Conservation (phyloP, 1,284 basidiomycete genomes). For the Sporisorium reilianum region DNA sequence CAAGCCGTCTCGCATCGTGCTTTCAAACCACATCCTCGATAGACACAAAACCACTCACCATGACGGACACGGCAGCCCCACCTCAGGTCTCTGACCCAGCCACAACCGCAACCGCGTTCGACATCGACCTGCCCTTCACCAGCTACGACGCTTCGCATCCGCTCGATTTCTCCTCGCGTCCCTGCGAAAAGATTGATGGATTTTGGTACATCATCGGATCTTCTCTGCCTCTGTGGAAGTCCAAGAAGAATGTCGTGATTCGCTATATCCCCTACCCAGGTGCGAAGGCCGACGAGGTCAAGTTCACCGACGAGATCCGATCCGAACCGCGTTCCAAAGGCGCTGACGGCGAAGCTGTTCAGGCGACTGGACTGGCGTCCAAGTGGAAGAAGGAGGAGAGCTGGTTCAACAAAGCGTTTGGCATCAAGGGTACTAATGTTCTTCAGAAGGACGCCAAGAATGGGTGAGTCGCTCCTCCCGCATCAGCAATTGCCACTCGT, state of each 20-base stretch:
- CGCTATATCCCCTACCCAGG: conserved; percentile 34
- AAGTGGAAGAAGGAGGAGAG: conserved; percentile 46
- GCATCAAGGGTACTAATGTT: conserved; percentile 51
- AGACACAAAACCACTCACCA: neutral
- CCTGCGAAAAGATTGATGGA: conserved; percentile 24
- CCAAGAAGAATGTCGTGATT: conserved; percentile 51
- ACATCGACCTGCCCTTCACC: conserved; percentile 47
- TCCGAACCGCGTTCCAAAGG: conserved; percentile 37
- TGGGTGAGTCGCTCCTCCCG: conserved; percentile 25
- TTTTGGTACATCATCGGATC: conserved; percentile 51
- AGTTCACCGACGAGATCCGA: conserved; percentile 49
- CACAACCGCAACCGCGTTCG: conserved; percentile 26
- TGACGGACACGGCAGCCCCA: neutral
- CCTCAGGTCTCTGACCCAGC: neutral
- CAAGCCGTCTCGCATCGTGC: neutral
- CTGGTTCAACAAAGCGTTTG: conserved; percentile 41
- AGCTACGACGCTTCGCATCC: conserved; percentile 34
- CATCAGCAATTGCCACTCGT: neutral
- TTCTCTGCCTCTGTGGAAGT: conserved; percentile 39
- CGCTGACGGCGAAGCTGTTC: conserved; percentile 8
- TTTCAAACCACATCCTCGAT: neutral
- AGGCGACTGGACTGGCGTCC: conserved; percentile 9
- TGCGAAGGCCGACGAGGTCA: conserved; percentile 23
- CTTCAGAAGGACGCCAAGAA: conserved; percentile 46
- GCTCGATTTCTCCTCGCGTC: conserved; percentile 34